Evolutionary conservation across 2,329 filamentous ascomycete genomes (phyloP), one percentile per base, ranked within the genome.

Genomic region (Pyrenophora seminiperda): DNA sequence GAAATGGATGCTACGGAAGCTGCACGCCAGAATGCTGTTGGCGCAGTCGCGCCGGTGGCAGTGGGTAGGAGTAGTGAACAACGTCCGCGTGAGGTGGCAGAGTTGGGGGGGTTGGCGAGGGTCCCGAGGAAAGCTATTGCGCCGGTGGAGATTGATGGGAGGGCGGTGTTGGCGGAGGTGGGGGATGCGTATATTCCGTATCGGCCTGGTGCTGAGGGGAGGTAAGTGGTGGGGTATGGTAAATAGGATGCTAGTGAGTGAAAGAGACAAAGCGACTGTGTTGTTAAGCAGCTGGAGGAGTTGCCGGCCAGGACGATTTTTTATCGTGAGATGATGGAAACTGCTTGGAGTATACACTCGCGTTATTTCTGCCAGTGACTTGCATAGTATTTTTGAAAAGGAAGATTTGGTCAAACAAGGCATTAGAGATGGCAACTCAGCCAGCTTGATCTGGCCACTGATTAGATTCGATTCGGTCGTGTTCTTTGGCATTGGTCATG

Each of bases 1-100:
- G 59, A 66, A 20, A 56, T 66, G 11, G 61, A 66, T 30, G 57
- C 59, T 20, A 50, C 45, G 4, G 56, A 62, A 3, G 47, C 54
- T 4, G 54, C 61, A 27, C 45, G 53, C 4, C 48, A 52, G 22
- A 34, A 45, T 10, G 33, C 55, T 20, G 31, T 58, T 20, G 13
- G 19, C 3, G 14, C 36, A 14, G 30, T 42, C 29, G 19, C 32
- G 33, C 1, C n/a, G 4, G 22, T 15, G 4, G 30, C 3, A 3
- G 7, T 5, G 7, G 22, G 7, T 27, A 7, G 5, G 7, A 27
- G 14, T n/a, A 15, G 13, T 10, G n/a, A n/a, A n/a, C 6, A 19
- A 13, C 29, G 19, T 7, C 27, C 27, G 15, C 14, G 1, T 1
- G 44, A 41, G 11, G 44, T 41, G 1, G 34, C 33, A 22, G 62